A percentile compares a stretch with the other conserved stretches of the same genome.
Conservation (phyloP, 2,329 filamentous ascomycete species). For the Colletotrichum orbiculare region DNA sequence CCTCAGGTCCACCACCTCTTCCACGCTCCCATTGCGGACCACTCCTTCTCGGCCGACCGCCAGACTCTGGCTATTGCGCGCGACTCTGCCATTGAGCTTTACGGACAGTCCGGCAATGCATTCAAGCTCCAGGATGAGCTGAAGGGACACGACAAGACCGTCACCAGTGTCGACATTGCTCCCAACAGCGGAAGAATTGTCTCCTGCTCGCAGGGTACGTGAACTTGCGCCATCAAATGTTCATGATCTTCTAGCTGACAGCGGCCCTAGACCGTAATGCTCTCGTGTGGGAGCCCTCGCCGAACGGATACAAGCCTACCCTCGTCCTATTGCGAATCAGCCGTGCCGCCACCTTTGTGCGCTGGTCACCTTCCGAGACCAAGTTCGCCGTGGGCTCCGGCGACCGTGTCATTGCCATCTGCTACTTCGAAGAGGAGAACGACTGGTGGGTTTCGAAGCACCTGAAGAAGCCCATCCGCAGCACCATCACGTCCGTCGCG, state of each 20-base stretch:
- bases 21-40: slow-evolving; percentile 94
- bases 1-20: slow-evolving; percentile 97
- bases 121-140: slow-evolving; percentile 92
- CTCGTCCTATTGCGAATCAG: slow-evolving; percentile 97
- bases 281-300: slow-evolving; percentile 96
- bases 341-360: slow-evolving; percentile 93
- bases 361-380: slow-evolving; percentile 95
- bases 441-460: slow-evolving; percentile 99
- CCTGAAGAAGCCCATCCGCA: slow-evolving; percentile 97
- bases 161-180: slow-evolving; percentile 96
- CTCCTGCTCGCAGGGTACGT: slow-evolving; percentile 91
- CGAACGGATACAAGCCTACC: slow-evolving; percentile 93
- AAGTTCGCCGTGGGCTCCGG: slow-evolving; percentile 98
- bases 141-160: slow-evolving; percentile 95
- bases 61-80: slow-evolving; percentile 89
- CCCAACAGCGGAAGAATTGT: slow-evolving; percentile 92
- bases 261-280: slow-evolving; percentile 85
- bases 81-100: slow-evolving; percentile 91
- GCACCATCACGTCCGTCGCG: slow-evolving; percentile 91
- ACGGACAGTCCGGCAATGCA: slow-evolving; percentile 75
- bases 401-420: slow-evolving; percentile 93
- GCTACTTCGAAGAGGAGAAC: slow-evolving; percentile 99
- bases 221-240: slow-evolving; percentile 1
- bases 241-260: slow-evolving; percentile 5
- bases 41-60: slow-evolving; percentile 96